Base-by-base conservation (phyloP, 2,329 filamentous ascomycete species). In the Corynespora cassiicola region DNA sequence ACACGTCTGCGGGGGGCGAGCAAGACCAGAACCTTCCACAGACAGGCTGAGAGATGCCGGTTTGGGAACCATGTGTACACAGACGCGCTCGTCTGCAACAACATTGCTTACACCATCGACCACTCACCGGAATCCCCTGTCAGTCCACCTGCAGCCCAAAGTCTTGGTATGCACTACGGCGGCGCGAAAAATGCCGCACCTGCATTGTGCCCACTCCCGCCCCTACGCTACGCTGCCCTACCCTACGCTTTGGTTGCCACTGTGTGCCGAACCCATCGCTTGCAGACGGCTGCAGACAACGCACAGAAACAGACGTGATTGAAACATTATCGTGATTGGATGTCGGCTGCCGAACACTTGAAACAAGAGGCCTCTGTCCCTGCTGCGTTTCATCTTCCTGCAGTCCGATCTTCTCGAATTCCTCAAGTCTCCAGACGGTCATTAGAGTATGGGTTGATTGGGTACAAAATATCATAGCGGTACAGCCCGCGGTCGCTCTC, bases 121-220 rank as follows among this genome's bases (percentile, higher is more conserved):
- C 32, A 22, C 27, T 24, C n/a, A n/a, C 16, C 24, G 28, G 17
- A 12, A 18, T 22, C 10, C 31, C 31, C 6, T 23, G 23, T 26
- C 32, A 36, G 31, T n/a, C 5, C 26, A 9, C 26, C 7, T 15
- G 21, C 10, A 6, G 17, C 14, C 28, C 39, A 26, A 29, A 24
- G 27, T 41, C 46, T 49, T 52, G 45, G 49, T 46, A 28, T 38
- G 39, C 49, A 47, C 33, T 47, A 46, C 30, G 30, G 39, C 33
- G 45, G 47, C 39, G 50, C 54, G n/a, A n/a, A n/a, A 58, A 64
- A 63, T 64, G 47, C 58, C 59, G 50, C 61, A 61, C 54, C 42
- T 54, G 58, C 61, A 61, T 57, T 26, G 32, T 30, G 39, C 39
- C 39, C 43, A 29, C 26, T 20, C 32, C 19, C 30, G 7, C 27